Evolutionary conservation across 1,284 basidiomycete species (phyloP).

Genomic region (Hortiboletus rubellus): DNA sequence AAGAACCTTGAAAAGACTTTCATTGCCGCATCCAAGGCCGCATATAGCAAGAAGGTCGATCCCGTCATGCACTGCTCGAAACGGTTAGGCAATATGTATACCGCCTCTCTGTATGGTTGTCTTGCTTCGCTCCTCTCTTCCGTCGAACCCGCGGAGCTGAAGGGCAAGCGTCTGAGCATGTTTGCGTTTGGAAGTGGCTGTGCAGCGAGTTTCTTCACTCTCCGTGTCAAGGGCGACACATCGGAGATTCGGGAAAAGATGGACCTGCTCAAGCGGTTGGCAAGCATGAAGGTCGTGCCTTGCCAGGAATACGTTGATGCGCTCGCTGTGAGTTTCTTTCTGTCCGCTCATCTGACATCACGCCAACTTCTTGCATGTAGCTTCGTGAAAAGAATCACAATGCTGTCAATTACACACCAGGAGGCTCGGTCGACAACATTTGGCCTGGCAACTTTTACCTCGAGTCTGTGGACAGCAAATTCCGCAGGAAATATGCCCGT

Average conservation of each 20-base stretch:
- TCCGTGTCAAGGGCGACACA: constrained; percentile 86
- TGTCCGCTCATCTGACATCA: not conserved
- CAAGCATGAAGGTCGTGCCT: constrained; percentile 87
- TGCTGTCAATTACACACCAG: constrained; percentile 81
- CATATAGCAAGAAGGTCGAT: constrained; percentile 72
- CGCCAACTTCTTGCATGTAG: constrained; percentile 40
- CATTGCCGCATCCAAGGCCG: constrained; percentile 67
- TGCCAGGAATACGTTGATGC: constrained; percentile 84
- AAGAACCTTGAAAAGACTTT: constrained; percentile 97
- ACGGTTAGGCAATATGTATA: constrained; percentile 98
- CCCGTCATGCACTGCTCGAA: constrained; percentile 82
- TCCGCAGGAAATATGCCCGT: constrained; percentile 83
- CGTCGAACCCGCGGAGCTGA: constrained; percentile 64
- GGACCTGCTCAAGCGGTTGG: constrained; percentile 76
- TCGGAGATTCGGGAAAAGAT: constrained; percentile 78
- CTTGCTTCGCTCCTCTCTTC: constrained; percentile 80
- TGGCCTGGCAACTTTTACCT: constrained; percentile 97
- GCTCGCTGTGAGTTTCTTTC: constrained; percentile 56
- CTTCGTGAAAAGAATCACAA: constrained; percentile 98
- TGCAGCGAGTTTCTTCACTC: constrained; percentile 88
- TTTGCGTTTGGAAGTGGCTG: constrained; percentile 95
- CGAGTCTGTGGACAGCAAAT: constrained; percentile 88
- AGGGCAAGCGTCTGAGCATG: constrained; percentile 84
- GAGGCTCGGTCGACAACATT: constrained; percentile 87
- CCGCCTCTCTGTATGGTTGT: constrained; percentile 94